Conservation (phyloP, 148 eudicot species). For the Silene conica region DNA sequence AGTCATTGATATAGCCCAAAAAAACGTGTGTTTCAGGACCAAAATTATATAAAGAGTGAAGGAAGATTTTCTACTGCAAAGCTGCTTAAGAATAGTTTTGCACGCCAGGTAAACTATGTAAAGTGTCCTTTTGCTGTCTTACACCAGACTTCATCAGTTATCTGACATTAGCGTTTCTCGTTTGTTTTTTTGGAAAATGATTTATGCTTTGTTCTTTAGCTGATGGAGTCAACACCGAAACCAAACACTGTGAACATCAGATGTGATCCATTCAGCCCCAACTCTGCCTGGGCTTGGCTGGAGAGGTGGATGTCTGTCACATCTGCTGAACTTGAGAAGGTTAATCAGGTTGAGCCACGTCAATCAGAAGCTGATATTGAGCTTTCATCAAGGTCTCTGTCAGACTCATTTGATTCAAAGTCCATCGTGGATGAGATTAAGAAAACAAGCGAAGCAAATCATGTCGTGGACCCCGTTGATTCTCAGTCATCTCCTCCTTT, state of each 20-base stretch:
- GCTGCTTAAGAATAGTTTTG: conserved; percentile 63
- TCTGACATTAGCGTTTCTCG: not conserved
- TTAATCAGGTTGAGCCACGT: conserved; percentile 25
- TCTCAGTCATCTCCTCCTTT: conserved; percentile 20
- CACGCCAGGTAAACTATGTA: conserved; percentile 62
- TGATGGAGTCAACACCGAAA: conserved; percentile 69
- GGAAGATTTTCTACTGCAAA: conserved; percentile 49
- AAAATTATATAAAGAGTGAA: conserved; percentile 31
- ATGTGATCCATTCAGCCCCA: conserved; percentile 68
- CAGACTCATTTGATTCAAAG: conserved; percentile 31
- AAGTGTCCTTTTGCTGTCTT: conserved; percentile 8
- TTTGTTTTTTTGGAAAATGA: not conserved
- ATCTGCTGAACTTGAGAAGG: conserved; percentile 25
- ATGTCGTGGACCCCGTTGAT: conserved; percentile 25
- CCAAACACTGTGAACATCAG: conserved; percentile 52
- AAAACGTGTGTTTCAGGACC: conserved; percentile 42
- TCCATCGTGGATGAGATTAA: conserved; percentile 18
- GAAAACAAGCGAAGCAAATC: conserved; percentile 25
- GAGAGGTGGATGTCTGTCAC: conserved; percentile 83
- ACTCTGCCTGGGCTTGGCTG: conserved; percentile 85
- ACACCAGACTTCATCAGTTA: not conserved
- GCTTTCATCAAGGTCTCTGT: conserved; percentile 8
- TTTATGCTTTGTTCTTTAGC: conserved; percentile 31
- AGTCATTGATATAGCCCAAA: conserved; percentile 1
- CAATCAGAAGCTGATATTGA: conserved; percentile 30